phyloP scores from a whole-genome alignment of 192 early-diverging fungal species.

The Entomortierella beljakovae region DNA sequence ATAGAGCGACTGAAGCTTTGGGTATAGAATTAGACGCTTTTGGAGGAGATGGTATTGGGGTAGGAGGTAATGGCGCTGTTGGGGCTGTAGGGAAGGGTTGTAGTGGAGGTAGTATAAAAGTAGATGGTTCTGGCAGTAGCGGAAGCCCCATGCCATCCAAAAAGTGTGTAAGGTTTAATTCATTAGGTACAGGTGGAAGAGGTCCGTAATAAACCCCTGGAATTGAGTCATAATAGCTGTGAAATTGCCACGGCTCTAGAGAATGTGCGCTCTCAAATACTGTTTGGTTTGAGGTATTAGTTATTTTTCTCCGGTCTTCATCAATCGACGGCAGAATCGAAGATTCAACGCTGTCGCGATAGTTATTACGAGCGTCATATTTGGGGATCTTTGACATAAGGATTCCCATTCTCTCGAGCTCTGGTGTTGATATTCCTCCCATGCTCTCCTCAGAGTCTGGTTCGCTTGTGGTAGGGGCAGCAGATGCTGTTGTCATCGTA shows the following conservation, averaged over 20 bases:
- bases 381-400: constrained; percentile 7
- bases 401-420: constrained; percentile 26
- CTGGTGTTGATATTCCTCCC: constrained; percentile 3
- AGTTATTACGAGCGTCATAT: background rate
- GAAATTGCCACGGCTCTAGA: background rate
- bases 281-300: too few species aligned
- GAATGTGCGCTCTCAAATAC: too few species aligned
- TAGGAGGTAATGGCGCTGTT: background rate
- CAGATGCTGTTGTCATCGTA: background rate
- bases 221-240: too few species aligned
- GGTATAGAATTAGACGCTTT: background rate
- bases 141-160: too few species aligned
- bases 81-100: background rate
- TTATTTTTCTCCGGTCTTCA: too few species aligned
- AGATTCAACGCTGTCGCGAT: background rate
- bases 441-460: background rate
- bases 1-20: background rate
- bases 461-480: background rate
- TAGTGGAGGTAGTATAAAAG: background rate
- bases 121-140: background rate
- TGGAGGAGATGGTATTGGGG: constrained; percentile 4
- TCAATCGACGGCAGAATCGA: too few species aligned
- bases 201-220: too few species aligned
- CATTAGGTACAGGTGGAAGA: too few species aligned
- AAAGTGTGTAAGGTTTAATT: too few species aligned